Conservation (phyloP, 164 flowering plant genomes). For the Magnolia changhungtana region DNA sequence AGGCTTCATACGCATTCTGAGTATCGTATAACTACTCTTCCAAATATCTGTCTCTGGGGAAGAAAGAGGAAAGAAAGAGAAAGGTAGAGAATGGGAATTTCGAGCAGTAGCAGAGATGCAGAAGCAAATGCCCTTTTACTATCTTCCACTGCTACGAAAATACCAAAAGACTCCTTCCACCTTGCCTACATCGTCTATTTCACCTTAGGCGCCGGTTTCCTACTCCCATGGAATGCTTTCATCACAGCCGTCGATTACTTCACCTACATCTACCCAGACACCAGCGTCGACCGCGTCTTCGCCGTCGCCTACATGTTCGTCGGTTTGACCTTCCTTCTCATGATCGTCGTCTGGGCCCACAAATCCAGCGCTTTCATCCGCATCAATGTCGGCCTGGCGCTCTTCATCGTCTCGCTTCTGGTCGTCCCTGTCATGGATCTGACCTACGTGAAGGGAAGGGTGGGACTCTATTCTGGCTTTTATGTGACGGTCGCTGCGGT, state of each 20-base stretch:
- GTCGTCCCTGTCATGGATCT: constrained; percentile 73
- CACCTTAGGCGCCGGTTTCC: constrained; percentile 73
- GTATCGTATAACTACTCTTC: too few species aligned
- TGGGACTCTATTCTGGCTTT: constrained; percentile 60
- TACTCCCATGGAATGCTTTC: constrained; percentile 98
- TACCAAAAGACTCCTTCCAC: constrained; percentile 65
- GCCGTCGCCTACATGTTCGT: constrained; percentile 74
- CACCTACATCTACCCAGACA: constrained; percentile 75
- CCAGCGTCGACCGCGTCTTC: constrained; percentile 80
- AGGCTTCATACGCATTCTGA: too few species aligned
- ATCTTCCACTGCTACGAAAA: constrained; percentile 8
- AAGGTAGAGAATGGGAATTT: constrained; percentile 11
- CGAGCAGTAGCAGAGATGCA: constrained; percentile 6
- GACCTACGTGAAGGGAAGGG: constrained; percentile 56
- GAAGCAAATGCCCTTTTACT: not conserved
- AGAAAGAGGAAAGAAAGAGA: not conserved
- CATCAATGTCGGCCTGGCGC: constrained; percentile 66
- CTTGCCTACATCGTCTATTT: constrained; percentile 85
- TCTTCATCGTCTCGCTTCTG: constrained; percentile 53
- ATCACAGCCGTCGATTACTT: constrained; percentile 98
- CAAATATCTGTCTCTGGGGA: too few species aligned
- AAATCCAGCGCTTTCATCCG: constrained; percentile 42
- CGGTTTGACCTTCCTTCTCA: constrained; percentile 39
- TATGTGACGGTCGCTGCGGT: constrained; percentile 57
- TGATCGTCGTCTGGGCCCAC: constrained; percentile 50